phyloP scores from a whole-genome alignment of 352 stramenopile species.

The Phytophthora vignae region DNA sequence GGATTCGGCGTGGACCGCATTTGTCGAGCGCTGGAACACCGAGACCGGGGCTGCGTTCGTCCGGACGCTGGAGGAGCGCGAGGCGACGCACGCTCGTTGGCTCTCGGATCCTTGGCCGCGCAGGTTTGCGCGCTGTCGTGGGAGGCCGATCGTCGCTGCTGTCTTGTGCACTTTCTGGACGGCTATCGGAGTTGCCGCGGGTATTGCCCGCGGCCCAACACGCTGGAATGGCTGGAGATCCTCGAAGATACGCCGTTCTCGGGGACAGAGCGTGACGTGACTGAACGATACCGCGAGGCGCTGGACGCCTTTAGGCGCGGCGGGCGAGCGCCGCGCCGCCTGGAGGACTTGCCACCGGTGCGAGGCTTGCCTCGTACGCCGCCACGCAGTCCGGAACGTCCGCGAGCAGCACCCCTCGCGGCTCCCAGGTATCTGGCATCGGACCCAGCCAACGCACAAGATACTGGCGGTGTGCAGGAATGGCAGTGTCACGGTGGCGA shows the following conservation, averaged over 20 bases:
- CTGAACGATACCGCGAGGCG: neutral
- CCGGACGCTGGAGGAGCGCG: too few relatives aligned
- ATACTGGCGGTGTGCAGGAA: conserved; percentile 2
- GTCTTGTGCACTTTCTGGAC: too few relatives aligned
- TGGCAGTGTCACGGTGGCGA: neutral
- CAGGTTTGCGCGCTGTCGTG: too few relatives aligned
- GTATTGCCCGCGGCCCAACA: too few relatives aligned
- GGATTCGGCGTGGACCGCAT: neutral
- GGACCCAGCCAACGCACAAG: conserved; percentile 7
- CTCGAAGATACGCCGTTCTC: too few relatives aligned
- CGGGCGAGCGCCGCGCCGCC: neutral
- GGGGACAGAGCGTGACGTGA: neutral
- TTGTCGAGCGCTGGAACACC: neutral
- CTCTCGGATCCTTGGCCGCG: too few relatives aligned
- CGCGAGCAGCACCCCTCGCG: neutral
- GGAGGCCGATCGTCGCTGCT: too few relatives aligned
- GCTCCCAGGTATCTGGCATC: conserved; percentile 14
- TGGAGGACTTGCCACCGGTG: neutral
- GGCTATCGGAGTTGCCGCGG: too few relatives aligned
- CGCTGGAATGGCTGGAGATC: too few relatives aligned
- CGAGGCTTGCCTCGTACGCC: conserved; percentile 7
- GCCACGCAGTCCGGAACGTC: conserved; percentile 15
- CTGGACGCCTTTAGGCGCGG: neutral
- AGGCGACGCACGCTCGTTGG: too few relatives aligned
- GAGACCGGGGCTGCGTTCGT: too few relatives aligned